Conservation (phyloP, 129 eudicot species). For the Centella asiatica region DNA sequence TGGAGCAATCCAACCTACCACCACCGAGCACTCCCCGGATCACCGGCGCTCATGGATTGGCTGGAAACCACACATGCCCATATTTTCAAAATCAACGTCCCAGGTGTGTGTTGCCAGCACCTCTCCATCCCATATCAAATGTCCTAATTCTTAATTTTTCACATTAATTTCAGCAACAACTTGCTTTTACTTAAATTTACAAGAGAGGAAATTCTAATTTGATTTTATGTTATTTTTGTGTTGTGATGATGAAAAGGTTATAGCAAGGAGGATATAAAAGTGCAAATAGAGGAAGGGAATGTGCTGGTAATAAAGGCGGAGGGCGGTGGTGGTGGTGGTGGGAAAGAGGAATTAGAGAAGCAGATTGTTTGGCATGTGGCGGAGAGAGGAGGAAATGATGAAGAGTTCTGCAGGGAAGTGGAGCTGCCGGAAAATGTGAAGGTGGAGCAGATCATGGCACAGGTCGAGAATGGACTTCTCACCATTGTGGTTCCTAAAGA, state of each 20-base stretch:
- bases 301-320: slow-evolving; percentile 50
- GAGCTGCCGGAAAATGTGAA: slow-evolving; percentile 79
- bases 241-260: slow-evolving; percentile 33
- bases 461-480: slow-evolving; percentile 71
- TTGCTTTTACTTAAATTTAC: background rate
- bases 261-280: slow-evolving; percentile 69
- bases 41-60: slow-evolving; percentile 78
- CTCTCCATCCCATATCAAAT: background rate
- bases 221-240: background rate
- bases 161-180: background rate
- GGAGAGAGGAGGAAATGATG: slow-evolving; percentile 43
- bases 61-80: slow-evolving; percentile 66
- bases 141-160: background rate
- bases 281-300: slow-evolving; percentile 87
- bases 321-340: slow-evolving; percentile 42
- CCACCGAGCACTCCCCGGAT: slow-evolving; percentile 34
- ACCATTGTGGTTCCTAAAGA: slow-evolving; percentile 74
- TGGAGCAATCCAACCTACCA: slow-evolving; percentile 38
- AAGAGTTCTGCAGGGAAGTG: slow-evolving; percentile 50
- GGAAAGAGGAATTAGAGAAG: slow-evolving; percentile 32
- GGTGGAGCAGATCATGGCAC: slow-evolving; percentile 82
- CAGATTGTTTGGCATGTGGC: slow-evolving; percentile 81
- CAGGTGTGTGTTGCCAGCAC: slow-evolving; percentile 34
- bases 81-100: slow-evolving; percentile 74
- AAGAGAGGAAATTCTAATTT: background rate